phyloP scores from a whole-genome alignment of 305 asterid species.

The Rubia peregrina region DNA sequence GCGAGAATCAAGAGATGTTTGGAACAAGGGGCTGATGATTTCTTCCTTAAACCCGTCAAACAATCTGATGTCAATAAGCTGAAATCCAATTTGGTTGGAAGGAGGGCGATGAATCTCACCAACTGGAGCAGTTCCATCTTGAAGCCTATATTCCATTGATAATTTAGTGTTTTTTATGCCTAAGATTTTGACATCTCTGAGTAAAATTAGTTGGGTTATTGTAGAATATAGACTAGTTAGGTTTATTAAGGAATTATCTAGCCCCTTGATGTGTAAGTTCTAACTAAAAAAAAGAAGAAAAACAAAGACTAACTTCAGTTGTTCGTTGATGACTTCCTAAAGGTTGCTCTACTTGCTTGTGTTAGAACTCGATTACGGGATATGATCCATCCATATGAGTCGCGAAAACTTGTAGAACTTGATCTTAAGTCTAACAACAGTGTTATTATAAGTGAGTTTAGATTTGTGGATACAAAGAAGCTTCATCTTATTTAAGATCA shows the following conservation, averaged over 20 bases:
- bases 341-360: no score
- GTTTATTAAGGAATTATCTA: neutral
- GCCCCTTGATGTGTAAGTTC: neutral
- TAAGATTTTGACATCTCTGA: neutral
- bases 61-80: constrained; percentile 31
- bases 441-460: neutral
- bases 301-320: neutral
- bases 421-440: neutral
- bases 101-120: constrained; percentile 5
- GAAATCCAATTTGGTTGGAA: constrained; percentile 21
- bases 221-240: neutral
- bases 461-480: no score
- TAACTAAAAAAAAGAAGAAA: neutral
- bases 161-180: no score
- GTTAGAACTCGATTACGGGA: neutral
- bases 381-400: neutral
- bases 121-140: neutral
- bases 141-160: neutral
- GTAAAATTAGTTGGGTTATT: neutral
- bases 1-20: constrained; percentile 31
- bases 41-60: constrained; percentile 33
- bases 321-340: neutral
- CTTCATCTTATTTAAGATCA: constrained; percentile 1
- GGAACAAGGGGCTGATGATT: constrained; percentile 39
- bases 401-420: neutral